Conservation (phyloP, 495 filamentous ascomycete species). For the Tuber borchii region DNA sequence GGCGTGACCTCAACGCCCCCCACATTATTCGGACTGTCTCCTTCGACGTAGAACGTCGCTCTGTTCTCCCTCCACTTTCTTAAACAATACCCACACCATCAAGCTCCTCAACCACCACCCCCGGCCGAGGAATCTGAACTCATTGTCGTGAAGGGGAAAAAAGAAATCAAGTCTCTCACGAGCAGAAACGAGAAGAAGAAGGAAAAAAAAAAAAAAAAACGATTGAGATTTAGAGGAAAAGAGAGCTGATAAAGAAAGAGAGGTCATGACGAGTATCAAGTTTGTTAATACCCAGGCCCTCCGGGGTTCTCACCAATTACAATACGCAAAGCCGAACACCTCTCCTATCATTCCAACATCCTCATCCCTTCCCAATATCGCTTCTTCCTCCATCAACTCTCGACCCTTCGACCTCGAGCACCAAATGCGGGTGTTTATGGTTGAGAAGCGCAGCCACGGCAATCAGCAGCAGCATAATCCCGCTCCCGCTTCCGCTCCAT, state of each 20-base stretch:
- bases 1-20: background rate
- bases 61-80: background rate
- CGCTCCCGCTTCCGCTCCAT: background rate
- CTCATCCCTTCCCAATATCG: background rate
- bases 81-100: background rate
- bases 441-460: conserved; percentile 22
- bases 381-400: background rate
- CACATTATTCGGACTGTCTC: background rate
- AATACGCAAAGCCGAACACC: background rate
- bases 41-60: background rate
- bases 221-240: background rate
- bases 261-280: background rate
- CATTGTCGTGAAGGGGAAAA: background rate
- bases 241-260: background rate
- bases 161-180: background rate
- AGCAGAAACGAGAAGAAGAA: background rate
- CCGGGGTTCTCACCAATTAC: background rate
- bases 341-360: background rate
- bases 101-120: background rate
- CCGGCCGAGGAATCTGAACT: background rate
- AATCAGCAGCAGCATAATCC: conserved; percentile 23
- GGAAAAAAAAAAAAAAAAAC: background rate
- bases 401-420: conserved; percentile 21
- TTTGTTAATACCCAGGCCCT: background rate
- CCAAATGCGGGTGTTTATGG: conserved; percentile 30